A percentile compares a stretch with the other conserved stretches of the same genome.
Conservation (phyloP, 2,329 filamentous ascomycete species). For the Tolypocladium ovalisporum region DNA sequence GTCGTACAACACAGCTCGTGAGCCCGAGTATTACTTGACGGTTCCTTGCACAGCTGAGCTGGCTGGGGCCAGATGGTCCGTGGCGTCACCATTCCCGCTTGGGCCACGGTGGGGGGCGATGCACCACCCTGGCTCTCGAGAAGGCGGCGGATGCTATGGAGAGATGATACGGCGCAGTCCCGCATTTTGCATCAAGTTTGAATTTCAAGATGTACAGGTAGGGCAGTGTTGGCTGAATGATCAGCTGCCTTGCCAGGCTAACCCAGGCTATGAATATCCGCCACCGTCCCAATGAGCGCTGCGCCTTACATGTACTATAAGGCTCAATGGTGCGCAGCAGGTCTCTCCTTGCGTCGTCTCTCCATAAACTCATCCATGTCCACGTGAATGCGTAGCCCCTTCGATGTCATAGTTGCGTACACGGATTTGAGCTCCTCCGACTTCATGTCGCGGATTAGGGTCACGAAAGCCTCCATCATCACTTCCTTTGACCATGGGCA, state of each 20-base stretch:
- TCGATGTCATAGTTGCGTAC: conserved; percentile 34
- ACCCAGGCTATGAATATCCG: not conserved
- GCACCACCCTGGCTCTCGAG: too few relatives aligned
- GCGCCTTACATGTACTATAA: not conserved
- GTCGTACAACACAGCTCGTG: too few relatives aligned
- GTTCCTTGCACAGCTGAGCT: not conserved
- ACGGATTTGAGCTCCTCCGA: conserved; percentile 37
- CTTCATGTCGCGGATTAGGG: conserved; percentile 31
- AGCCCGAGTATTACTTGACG: too few relatives aligned
- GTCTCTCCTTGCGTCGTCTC: conserved; percentile 15
- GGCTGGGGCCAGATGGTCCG: not conserved
- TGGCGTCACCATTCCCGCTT: not conserved
- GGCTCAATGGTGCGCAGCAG: not conserved
- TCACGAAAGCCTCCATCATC: conserved; percentile 40
- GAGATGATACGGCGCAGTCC: too few relatives aligned
- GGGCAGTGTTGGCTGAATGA: too few relatives aligned
- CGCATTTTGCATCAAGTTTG: too few relatives aligned
- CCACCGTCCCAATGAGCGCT: not conserved
- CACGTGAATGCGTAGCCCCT: conserved; percentile 38
- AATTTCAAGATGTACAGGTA: too few relatives aligned
- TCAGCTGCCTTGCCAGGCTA: too few relatives aligned
- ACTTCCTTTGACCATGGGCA: conserved; percentile 40
- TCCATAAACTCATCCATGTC: conserved; percentile 39
- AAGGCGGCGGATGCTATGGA: not conserved
- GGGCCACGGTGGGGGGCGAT: not conserved